phyloP scores from a whole-genome alignment of 176 grass and related monocot genomes.

The Tillandsia leiboldiana region DNA sequence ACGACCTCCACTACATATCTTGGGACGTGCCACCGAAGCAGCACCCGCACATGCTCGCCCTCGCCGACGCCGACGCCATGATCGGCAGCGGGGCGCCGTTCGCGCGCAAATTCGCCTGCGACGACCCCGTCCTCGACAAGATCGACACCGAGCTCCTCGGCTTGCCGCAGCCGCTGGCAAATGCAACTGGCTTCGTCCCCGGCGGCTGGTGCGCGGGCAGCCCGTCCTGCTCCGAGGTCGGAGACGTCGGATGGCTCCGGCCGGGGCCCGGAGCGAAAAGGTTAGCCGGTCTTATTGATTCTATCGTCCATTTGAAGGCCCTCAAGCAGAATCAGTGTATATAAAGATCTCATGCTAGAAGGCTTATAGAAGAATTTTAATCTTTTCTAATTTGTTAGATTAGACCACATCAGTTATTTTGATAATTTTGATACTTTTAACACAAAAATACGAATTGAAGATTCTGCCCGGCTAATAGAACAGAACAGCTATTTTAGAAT shows the following conservation, averaged over 20 bases:
- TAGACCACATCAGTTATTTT: too few relatives aligned
- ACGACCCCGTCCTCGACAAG: conserved; percentile 43
- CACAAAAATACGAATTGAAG: too few relatives aligned
- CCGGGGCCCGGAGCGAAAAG: conserved; percentile 29
- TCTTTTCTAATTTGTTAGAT: too few relatives aligned
- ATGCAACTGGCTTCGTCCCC: conserved; percentile 9
- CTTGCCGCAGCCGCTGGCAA: background rate
- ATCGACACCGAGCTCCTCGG: conserved; percentile 43
- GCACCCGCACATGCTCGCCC: conserved; percentile 62
- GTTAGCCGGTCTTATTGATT: conserved; percentile 31
- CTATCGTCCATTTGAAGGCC: conserved; percentile 31
- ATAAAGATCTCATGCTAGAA: conserved; percentile 10
- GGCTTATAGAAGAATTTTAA: too few relatives aligned
- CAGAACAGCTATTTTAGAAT: too few relatives aligned
- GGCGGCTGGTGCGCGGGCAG: conserved; percentile 30
- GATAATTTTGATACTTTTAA: too few relatives aligned
- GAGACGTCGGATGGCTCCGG: conserved; percentile 25
- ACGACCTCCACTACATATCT: conserved; percentile 88
- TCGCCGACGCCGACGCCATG: conserved; percentile 36
- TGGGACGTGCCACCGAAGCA: conserved; percentile 81
- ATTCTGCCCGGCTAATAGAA: too few relatives aligned
- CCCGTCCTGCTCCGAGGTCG: conserved; percentile 14
- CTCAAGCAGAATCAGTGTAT: conserved; percentile 53
- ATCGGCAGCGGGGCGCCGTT: conserved; percentile 42
- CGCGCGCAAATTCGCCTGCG: conserved; percentile 39